A percentile compares a stretch with the other conserved stretches of the same genome.
Conservation (phyloP, 305 asterid genomes). For the Fraxinus nigra region DNA sequence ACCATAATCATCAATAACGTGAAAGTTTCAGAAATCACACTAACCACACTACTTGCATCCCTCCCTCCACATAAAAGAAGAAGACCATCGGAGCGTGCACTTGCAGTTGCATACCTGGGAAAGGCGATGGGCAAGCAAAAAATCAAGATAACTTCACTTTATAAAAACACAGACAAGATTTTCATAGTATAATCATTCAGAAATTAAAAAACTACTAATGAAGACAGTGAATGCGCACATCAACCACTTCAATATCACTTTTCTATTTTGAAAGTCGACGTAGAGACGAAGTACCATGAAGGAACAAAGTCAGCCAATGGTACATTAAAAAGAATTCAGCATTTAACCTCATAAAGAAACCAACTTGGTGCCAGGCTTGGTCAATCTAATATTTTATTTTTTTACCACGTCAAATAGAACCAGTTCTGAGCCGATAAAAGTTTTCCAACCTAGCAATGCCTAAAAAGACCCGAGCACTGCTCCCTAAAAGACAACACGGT, state of each 20-base stretch:
- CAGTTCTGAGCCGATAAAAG: neutral
- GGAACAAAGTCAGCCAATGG: neutral
- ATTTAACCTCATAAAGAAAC: neutral
- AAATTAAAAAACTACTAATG: neutral
- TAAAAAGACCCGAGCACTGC: neutral
- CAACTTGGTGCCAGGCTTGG: neutral
- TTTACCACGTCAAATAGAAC: neutral
- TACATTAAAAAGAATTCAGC: neutral
- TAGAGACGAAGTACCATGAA: neutral
- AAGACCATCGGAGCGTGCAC: constrained; percentile 99
- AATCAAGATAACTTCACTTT: neutral
- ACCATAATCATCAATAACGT: neutral
- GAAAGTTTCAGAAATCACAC: constrained; percentile 26
- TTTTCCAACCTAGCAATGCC: neutral
- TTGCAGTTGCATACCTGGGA: constrained; percentile 94
- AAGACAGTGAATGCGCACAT: neutral
- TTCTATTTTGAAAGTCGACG: neutral
- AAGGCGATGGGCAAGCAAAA: constrained; percentile 19
- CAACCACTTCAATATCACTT: neutral
- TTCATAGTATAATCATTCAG: neutral
- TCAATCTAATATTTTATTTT: neutral
- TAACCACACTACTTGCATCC: constrained; percentile 97
- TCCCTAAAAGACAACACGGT: neutral
- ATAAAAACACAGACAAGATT: neutral
- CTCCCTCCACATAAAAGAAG: constrained; percentile 99